Evolutionary conservation across 768 basidiomycete genomes (phyloP).

Genomic region (Mycena crocata): DNA sequence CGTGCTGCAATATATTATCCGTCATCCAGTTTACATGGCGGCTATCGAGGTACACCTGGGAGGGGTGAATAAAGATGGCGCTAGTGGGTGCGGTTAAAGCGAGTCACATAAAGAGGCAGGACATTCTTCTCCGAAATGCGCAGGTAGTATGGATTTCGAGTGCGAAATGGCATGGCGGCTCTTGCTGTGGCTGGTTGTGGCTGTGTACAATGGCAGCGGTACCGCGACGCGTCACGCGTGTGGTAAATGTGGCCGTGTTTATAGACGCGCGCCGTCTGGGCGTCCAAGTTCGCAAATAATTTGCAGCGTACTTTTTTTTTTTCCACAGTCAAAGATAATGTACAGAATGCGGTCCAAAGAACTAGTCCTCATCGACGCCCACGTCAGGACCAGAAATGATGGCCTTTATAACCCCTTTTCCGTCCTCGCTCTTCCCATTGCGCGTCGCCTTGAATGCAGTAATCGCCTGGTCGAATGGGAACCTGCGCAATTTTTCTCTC

Average conservation of each 20-base stretch:
- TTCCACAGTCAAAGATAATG: conserved; percentile 11
- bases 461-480: conserved; percentile 79
- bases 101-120: conserved; percentile 81
- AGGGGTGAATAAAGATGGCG: conserved; percentile 12
- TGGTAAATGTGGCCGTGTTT: too few relatives aligned
- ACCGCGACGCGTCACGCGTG: too few relatives aligned
- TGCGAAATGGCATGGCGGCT: conserved; percentile 18
- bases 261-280: too few relatives aligned
- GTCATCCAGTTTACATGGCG: conserved; percentile 93
- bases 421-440: conserved; percentile 85
- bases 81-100: not conserved
- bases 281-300: too few relatives aligned
- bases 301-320: too few relatives aligned
- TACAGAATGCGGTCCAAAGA: not conserved
- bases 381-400: conserved; percentile 88
- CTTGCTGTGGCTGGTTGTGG: too few relatives aligned
- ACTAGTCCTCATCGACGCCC: conserved; percentile 52
- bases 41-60: conserved; percentile 87
- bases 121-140: conserved; percentile 79
- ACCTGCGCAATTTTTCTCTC: conserved; percentile 54
- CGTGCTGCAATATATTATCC: conserved; percentile 80
- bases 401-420: conserved; percentile 89
- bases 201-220: too few relatives aligned
- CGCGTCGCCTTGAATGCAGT: conserved; percentile 87
- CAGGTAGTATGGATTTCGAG: conserved; percentile 86